Percentiles rank a stretch among this genome's conserved stretches.
Evolutionary conservation across 345 rosid species (phyloP).

Genomic region (Eucalyptus erythrocorys): DNA sequence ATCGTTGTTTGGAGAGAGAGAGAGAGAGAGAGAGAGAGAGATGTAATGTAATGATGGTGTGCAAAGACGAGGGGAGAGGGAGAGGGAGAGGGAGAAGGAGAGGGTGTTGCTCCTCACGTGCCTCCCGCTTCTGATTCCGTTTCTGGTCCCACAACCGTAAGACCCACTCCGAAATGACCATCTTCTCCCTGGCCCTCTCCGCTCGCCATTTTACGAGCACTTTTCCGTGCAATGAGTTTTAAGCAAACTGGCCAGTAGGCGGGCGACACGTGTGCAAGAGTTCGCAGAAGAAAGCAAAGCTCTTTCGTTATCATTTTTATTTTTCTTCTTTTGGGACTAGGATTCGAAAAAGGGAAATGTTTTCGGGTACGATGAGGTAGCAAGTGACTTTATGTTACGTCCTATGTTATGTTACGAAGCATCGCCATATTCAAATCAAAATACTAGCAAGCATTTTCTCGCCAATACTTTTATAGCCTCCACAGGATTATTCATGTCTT

Average conservation of each 20-base stretch:
- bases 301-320: not conserved
- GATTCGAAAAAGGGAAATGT: not conserved
- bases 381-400: not conserved
- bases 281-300: accelerated
- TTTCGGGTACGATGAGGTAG: not conserved
- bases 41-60: not conserved
- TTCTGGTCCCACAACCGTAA: not conserved
- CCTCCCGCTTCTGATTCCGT: not conserved
- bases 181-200: not conserved
- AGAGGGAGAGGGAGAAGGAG: not conserved
- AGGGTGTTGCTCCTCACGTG: not conserved
- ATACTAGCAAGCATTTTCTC: not conserved
- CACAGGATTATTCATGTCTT: not conserved
- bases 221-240: not conserved
- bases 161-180: not conserved
- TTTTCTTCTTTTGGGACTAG: not conserved
- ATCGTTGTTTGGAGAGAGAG: not conserved
- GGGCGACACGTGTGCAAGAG: not conserved
- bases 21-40: not conserved
- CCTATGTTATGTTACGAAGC: not conserved
- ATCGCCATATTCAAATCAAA: not conserved
- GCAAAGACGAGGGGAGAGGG: not conserved
- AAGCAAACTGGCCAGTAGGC: not conserved
- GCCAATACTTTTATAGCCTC: not conserved
- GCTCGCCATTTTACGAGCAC: not conserved